Evolutionary conservation across 176 grass and related monocot genomes (phyloP).

Genomic region (Saccharum officinarum): DNA sequence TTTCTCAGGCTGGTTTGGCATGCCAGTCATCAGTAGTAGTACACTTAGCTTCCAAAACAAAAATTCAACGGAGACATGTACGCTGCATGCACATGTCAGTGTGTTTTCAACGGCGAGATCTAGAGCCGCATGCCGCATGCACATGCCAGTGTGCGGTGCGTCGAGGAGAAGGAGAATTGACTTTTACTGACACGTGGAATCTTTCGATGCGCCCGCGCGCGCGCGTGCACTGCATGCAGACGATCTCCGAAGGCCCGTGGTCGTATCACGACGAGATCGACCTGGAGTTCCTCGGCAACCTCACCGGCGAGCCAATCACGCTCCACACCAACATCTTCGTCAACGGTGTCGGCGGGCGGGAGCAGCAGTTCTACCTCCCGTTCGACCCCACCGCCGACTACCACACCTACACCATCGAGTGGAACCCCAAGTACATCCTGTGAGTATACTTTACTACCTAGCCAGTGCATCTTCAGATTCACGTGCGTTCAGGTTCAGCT

Average conservation of each 20-base stretch:
- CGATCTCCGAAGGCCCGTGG: slow-evolving; percentile 48
- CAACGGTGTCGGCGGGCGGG: slow-evolving; percentile 52
- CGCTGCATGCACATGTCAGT: not conserved
- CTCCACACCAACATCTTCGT: slow-evolving; percentile 83
- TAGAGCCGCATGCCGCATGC: not conserved
- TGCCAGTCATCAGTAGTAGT: not conserved
- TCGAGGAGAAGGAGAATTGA: not conserved
- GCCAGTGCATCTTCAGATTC: too few relatives aligned
- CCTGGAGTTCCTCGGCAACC: slow-evolving; percentile 78
- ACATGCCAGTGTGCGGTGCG: not conserved
- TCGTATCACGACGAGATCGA: slow-evolving; percentile 70
- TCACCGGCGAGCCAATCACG: slow-evolving; percentile 55
- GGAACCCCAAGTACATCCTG: slow-evolving; percentile 74
- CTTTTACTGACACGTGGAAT: slow-evolving; percentile 23
- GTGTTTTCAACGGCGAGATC: not conserved
- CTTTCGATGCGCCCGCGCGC: not conserved
- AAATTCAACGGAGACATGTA: not conserved
- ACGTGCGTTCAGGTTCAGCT: too few relatives aligned
- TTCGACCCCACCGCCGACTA: slow-evolving; percentile 64
- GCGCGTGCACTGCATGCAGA: slow-evolving; percentile 19
- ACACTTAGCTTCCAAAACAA: not conserved
- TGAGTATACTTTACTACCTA: not conserved
- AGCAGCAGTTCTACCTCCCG: slow-evolving; percentile 71
- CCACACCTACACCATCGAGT: slow-evolving; percentile 82
- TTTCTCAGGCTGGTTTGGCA: not conserved